Conservation (phyloP, 331 rosid genomes). For the Arachis monticola region DNA sequence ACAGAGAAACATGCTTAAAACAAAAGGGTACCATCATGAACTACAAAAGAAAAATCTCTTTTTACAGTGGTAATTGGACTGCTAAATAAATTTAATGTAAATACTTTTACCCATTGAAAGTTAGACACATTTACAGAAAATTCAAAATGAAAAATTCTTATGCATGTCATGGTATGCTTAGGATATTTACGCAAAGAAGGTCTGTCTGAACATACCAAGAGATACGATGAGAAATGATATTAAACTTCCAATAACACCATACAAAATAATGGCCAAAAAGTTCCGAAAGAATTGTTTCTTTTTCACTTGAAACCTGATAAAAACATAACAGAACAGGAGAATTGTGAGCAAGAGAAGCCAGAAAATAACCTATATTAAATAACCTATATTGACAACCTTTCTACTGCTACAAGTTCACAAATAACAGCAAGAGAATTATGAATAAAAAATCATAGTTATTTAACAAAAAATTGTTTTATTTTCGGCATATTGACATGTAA, state of each 20-base stretch:
- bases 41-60: not conserved
- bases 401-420: not conserved
- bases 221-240: slow-evolving; percentile 61
- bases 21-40: not conserved
- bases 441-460: not conserved
- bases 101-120: not conserved
- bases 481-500: not conserved
- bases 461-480: not conserved
- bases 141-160: not conserved
- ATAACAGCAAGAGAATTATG: not conserved
- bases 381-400: not conserved
- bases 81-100: not conserved
- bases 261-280: slow-evolving; percentile 58
- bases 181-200: not conserved
- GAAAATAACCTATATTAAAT: too few species aligned
- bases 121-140: not conserved
- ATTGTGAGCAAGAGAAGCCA: not conserved
- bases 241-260: slow-evolving; percentile 67
- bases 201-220: slow-evolving; percentile 48
- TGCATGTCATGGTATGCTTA: not conserved
- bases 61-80: not conserved
- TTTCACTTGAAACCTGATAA: slow-evolving; percentile 71
- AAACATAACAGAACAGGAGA: slow-evolving; percentile 20
- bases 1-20: not conserved
- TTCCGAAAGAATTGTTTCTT: slow-evolving; percentile 74